phyloP scores from a whole-genome alignment of 73 alveolate genomes.

The Breviolum minutum region DNA sequence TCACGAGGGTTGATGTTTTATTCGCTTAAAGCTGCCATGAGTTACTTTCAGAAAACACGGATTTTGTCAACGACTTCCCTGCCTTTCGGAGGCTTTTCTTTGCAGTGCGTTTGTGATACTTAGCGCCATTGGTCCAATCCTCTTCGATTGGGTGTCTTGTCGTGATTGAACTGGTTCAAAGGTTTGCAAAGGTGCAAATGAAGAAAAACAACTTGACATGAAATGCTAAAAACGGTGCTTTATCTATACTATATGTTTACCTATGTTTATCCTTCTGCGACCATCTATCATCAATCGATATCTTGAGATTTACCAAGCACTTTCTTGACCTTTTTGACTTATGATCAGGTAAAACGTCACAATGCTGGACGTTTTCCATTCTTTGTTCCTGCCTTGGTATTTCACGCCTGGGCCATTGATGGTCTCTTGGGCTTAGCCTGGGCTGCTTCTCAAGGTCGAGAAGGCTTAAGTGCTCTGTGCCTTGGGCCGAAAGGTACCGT shows the following conservation, averaged over 20 bases:
- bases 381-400: conserved; percentile 76
- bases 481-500: background rate
- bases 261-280: background rate
- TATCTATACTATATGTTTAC: background rate
- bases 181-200: too few relatives aligned
- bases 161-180: background rate
- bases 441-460: conserved; percentile 44
- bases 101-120: conserved; percentile 57
- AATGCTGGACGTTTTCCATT: conserved; percentile 64
- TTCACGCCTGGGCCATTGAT: conserved; percentile 92
- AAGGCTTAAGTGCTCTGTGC: conserved; percentile 9
- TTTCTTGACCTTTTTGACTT: background rate
- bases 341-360: conserved; percentile 61
- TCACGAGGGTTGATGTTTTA: too few relatives aligned
- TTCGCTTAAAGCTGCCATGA: too few relatives aligned
- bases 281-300: background rate
- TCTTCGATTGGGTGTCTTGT: conserved; percentile 73
- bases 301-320: background rate
- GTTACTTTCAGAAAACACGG: too few relatives aligned
- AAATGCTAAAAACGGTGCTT: too few relatives aligned
- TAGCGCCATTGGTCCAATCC: conserved; percentile 83
- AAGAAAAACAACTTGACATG: background rate
- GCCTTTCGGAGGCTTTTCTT: conserved; percentile 23
- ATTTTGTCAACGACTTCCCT: background rate
- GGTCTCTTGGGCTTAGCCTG: conserved; percentile 33